Base-by-base conservation (phyloP, 805 yeast species). In the Metschnikowia hibisci region DNA sequence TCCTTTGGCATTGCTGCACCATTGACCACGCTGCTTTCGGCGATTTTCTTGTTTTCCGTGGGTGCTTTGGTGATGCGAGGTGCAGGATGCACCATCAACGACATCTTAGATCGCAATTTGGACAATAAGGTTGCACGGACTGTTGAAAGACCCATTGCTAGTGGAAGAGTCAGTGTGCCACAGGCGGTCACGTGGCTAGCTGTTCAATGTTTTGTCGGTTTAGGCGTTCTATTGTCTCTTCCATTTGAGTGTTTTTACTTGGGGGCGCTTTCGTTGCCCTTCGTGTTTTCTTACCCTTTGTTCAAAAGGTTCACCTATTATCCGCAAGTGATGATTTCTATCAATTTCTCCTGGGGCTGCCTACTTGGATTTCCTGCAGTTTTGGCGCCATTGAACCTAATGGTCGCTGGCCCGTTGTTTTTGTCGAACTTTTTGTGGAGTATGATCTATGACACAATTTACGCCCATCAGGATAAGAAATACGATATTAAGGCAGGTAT, bases 81-180 rank as follows among this genome's bases (percentile, higher is more conserved):
- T 22, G 97, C 96, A 1, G 99, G 99, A 0, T 93, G 99, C 62
- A 90, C 96, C 0, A 82, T 93, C 43, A 93, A 93, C 61, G 99
- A 93, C 63, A 71, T 91, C 34, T 71, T 83, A 60, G 99, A 93
- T 60, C 71, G 88, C 41, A 74, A 91, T 46, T 70, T 90, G 38
- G 99, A 93, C 57, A 73, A 76, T 50, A 77, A 88, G 62, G 99
- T 93, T 3, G 84, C 84, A 7, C 76, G 99, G 51, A 91, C 98
- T 3, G 77, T 82, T 39, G 87, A 82, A 57, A 73, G 99, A 56
- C 99, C 99, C n/a, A 74, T 93, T 38, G 90, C 99, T 0, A 79
- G 95, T 28, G 91, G 95, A 0, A 71, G 90, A 49, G 89, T 93
- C 14, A 57, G 82, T 1, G 77, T 78, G 8, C 73, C 71, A 1